Conservation (phyloP, 139 green algal genomes). For the Nannochloris sp. region DNA sequence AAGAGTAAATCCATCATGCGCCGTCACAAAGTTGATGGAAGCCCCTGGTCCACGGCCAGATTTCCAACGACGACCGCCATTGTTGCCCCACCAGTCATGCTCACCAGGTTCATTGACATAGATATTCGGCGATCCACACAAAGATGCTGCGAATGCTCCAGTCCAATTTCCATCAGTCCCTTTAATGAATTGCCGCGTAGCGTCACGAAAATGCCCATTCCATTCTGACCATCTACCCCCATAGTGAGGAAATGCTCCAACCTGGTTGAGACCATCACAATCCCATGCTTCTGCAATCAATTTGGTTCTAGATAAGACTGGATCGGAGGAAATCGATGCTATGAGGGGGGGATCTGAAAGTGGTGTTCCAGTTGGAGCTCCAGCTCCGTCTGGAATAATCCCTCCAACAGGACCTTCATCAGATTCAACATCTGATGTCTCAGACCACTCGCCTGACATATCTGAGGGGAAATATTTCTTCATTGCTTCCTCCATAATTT, state of each 20-base stretch:
- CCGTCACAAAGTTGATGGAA: conserved; percentile 94
- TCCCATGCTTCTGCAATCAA: conserved; percentile 98
- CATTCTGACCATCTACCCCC: conserved; percentile 92
- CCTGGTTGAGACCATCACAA: conserved; percentile 94
- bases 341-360: conserved; percentile 85
- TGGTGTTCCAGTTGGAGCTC: conserved; percentile 78
- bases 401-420: conserved; percentile 3
- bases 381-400: conserved; percentile 61
- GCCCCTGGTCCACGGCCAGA: conserved; percentile 61
- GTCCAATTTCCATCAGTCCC: conserved; percentile 77
- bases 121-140: conserved; percentile 74
- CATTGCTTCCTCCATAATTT: background rate
- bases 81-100: conserved; percentile 52
- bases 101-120: conserved; percentile 49
- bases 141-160: conserved; percentile 60
- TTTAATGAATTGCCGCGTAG: conserved; percentile 82
- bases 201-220: conserved; percentile 94
- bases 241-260: conserved; percentile 92
- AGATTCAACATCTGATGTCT: background rate
- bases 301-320: conserved; percentile 79
- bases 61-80: conserved; percentile 61
- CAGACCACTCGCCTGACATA: conserved; percentile 8
- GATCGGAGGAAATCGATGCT: conserved; percentile 82
- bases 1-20: conserved; percentile 96
- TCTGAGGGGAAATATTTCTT: conserved; percentile 8